phyloP scores from a whole-genome alignment of 2,329 filamentous ascomycete species.

The Arachnomyces sp. region DNA sequence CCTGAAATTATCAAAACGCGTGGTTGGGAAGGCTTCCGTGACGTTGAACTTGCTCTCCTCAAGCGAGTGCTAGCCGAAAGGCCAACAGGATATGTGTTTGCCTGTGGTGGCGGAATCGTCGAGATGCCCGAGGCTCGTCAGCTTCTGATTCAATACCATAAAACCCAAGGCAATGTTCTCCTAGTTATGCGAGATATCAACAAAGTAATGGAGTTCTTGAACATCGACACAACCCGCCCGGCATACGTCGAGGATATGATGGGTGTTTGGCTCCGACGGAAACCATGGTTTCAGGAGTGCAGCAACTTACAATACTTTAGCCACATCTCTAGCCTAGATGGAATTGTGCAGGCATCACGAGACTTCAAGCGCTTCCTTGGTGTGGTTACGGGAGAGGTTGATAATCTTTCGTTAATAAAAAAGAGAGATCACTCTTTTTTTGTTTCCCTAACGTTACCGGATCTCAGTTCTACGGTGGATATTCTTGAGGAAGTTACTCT shows the following conservation, averaged over 20 bases:
- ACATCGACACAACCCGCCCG: slow-evolving; percentile 80
- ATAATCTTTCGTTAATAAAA: slow-evolving; percentile 50
- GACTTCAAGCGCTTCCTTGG: slow-evolving; percentile 69
- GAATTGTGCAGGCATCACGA: slow-evolving; percentile 48
- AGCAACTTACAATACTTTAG: slow-evolving; percentile 93
- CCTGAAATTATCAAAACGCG: slow-evolving; percentile 71
- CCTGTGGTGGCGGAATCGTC: slow-evolving; percentile 88
- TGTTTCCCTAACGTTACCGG: slow-evolving; percentile 77
- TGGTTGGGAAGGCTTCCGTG: slow-evolving; percentile 86
- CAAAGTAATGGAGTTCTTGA: slow-evolving; percentile 80
- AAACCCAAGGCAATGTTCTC: slow-evolving; percentile 73
- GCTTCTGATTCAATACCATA: slow-evolving; percentile 64
- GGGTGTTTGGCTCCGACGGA: slow-evolving; percentile 80
- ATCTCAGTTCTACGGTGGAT: slow-evolving; percentile 56
- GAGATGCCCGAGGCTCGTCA: slow-evolving; percentile 74
- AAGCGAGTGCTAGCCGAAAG: slow-evolving; percentile 67
- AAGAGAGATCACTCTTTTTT: slow-evolving; percentile 77
- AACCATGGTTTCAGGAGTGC: slow-evolving; percentile 84
- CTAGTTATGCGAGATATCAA: slow-evolving; percentile 82
- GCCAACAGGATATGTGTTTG: slow-evolving; percentile 71
- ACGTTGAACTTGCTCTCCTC: slow-evolving; percentile 68
- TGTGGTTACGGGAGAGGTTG: slow-evolving; percentile 56
- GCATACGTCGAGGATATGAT: slow-evolving; percentile 91
- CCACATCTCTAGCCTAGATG: slow-evolving; percentile 51
- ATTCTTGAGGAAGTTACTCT: slow-evolving; percentile 66